Base-by-base conservation (phyloP, 495 filamentous ascomycete genomes). In the Stereocaulon alpinum region DNA sequence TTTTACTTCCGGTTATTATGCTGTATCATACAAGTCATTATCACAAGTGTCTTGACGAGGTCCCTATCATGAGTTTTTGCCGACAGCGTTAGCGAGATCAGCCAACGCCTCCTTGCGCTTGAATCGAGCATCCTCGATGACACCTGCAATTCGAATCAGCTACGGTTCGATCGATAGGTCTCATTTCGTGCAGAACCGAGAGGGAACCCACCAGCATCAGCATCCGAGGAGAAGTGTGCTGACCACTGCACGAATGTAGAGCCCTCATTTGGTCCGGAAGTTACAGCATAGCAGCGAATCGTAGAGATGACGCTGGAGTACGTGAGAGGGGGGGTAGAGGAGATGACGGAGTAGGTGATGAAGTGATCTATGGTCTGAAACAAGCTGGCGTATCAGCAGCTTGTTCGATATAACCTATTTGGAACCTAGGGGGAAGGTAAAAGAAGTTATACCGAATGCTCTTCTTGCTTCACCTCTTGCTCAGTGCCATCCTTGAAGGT, bases 91-190 rank as follows among this genome's bases (percentile, higher is more conserved):
- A n/a, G 76, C 80, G n/a, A 86, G 72, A 64, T 81, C 83, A 40
- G 77, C 79, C 27, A 87, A 70, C 6, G 82, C 83, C 62, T 87
- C 84, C 29, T 79, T 80, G 61, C 84, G 83, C 76, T 87, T 87
- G 79, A 81, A 87, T 70, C 82, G 83, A 43, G 82, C 84, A 65
- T 87, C 84, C 70, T 85, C 78, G 53, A 87, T 82, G 37, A 86
- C 84, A 47, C 77, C 83, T 85, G 40, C 50, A 41, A 71, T 40
- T 71, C 66, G 18, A 48, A 43, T 29, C 2, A 51, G 15, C 34
- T 32, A 6, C 32, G 32, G 12, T 58, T 18, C 11, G 12, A 18
- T 32, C 10, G 14, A 47, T 3, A 32, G n/a, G 10, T 24, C 15
- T 22, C n/a, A 24, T 5, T 45, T 2, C n/a, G 22, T 15, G 1